Evolutionary conservation across 2,329 filamentous ascomycete species (phyloP), one percentile per base, ranked within the genome.

Genomic region (Aphanoascus verrucosus): DNA sequence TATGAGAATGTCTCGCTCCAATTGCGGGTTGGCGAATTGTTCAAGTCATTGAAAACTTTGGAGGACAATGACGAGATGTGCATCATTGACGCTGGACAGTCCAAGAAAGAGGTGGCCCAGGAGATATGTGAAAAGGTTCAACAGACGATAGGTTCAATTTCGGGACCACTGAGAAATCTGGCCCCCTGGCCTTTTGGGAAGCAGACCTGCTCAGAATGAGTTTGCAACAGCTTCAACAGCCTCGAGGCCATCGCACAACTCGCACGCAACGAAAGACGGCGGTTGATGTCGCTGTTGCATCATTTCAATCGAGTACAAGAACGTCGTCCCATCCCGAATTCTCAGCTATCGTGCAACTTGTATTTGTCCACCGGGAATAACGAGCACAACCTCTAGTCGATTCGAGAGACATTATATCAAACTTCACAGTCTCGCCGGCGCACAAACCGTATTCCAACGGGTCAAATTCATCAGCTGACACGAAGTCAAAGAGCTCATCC

Each of bases 1-100:
- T 98, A 97, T 64, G 93, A 98, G 72, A 85, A 82, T 65, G 79
- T 78, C 56, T 82, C 83, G 63, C 86, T 95, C 81, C 93, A 98
- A 72, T 74, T 77, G 56, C 78, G 82, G 8, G 93, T 97, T 12
- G 74, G 87, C 17, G 78, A 83, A 57, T 67, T 94, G 48, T 96
- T 94, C 67, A 77, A 71, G 40, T 71, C 72, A 11, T 63, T 84
- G 59, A 70, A 75, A 57, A 61, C 68, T 53, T 63, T 65, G 37
- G 72, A 74, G 49, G 74, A 77, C 55, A 71, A 71, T 23, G 73
- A 75, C 31, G 74, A 80, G 56, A 75, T 83, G 53, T 68, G 72
- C 32, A 65, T 72, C 5, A 69, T 84, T 47, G 72, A 84, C 70
- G 81, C 79, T 3, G 77, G 77, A 1, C 66, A 64, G 34, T 59